These are phyloP conservation scores for Petrea volubilis DNA, from an alignment of 257 asterid species.

Conservation along the genomic window DNA sequence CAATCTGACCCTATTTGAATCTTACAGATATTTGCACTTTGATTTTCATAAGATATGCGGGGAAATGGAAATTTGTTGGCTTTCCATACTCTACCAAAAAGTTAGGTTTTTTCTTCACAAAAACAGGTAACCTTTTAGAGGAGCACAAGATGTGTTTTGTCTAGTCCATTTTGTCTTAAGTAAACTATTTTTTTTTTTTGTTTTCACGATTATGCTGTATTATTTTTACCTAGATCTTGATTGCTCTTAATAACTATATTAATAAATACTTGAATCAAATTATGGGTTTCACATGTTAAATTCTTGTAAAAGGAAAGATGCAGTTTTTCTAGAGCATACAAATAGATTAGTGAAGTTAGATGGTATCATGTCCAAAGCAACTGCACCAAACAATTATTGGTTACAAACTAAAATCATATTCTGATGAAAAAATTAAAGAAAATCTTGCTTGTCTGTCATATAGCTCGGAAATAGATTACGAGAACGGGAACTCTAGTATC, in stretches of 20 bases:
- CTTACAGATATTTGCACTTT: conserved; percentile 80
- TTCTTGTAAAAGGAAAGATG: too few relatives aligned
- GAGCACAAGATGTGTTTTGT: background rate
- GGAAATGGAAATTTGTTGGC: conserved; percentile 74
- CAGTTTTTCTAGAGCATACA: too few relatives aligned
- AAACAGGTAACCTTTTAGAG: conserved; percentile 54
- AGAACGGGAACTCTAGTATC: too few relatives aligned
- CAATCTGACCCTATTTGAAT: conserved; percentile 27
- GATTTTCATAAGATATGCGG: conserved; percentile 97
- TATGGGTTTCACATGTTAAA: background rate
- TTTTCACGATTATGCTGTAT: background rate
- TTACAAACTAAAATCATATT: too few relatives aligned
- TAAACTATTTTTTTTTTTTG: background rate
- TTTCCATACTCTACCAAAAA: conserved; percentile 83
- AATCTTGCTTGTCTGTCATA: too few relatives aligned
- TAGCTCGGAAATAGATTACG: too few relatives aligned
- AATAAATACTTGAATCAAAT: background rate
- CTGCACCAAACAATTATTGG: too few relatives aligned
- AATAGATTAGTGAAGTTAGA: too few relatives aligned
- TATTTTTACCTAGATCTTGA: background rate
- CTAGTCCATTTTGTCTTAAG: background rate
- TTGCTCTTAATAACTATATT: background rate
- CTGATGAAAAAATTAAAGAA: too few relatives aligned
- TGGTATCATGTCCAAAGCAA: too few relatives aligned
- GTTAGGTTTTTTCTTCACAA: conserved; percentile 66